These are phyloP conservation scores for Atkinsonella hypoxylon DNA, from an alignment of 2,329 filamentous ascomycete genomes.

Conservation along the genomic window DNA sequence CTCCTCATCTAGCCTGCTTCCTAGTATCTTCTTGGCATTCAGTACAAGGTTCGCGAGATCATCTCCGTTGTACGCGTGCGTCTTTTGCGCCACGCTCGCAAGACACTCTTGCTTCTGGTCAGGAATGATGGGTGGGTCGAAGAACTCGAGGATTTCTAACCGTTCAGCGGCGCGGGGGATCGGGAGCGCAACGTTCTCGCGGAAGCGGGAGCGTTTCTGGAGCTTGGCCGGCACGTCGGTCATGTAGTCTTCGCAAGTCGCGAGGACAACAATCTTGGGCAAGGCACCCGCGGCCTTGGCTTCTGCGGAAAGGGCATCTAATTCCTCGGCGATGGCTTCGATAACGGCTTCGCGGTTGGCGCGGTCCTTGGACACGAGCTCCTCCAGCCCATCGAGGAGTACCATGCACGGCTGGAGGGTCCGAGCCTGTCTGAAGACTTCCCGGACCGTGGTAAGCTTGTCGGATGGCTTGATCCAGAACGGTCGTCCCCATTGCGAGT, in stretches of 20 bases:
- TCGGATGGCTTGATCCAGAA: conserved; percentile 45
- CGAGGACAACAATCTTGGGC: conserved; percentile 58
- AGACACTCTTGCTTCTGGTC: conserved; percentile 41
- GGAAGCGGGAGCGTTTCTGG: conserved; percentile 52
- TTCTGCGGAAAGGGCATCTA: conserved; percentile 39
- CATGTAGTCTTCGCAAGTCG: conserved; percentile 58
- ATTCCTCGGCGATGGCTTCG: conserved; percentile 37
- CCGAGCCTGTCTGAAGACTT: conserved; percentile 57
- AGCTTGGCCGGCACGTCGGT: conserved; percentile 61
- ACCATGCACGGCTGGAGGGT: conserved; percentile 64
- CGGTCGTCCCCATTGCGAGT: conserved; percentile 58
- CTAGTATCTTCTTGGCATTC: conserved; percentile 18
- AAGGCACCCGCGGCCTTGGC: conserved; percentile 24
- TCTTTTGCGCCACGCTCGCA: conserved; percentile 54
- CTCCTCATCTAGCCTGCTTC: conserved; percentile 13
- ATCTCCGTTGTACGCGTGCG: conserved; percentile 75
- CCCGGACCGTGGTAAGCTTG: conserved; percentile 48
- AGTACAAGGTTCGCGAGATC: conserved; percentile 57
- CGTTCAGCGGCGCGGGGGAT: conserved; percentile 63
- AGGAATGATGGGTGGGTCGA: conserved; percentile 35
- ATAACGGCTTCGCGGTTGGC: conserved; percentile 37
- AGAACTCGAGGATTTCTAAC: conserved; percentile 58
- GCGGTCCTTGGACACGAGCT: conserved; percentile 51
- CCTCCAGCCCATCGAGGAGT: conserved; percentile 66
- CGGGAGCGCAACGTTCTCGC: conserved; percentile 57